These are phyloP conservation scores for Euptelea pleiosperma DNA, from an alignment of 164 flowering plant species.

Conservation along the genomic window DNA sequence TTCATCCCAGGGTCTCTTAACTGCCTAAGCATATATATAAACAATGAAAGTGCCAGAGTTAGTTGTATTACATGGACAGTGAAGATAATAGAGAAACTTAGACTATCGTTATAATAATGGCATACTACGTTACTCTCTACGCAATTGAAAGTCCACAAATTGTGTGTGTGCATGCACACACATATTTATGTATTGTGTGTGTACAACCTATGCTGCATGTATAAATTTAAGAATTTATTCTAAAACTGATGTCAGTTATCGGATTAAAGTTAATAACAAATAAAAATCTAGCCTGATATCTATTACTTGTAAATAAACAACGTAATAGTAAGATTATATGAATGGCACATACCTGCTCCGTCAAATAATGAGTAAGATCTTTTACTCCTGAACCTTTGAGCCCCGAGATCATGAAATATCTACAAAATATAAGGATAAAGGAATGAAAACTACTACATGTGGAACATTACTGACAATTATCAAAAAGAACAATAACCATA, in stretches of 20 bases:
- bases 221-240: too few species aligned
- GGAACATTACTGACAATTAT: neutral
- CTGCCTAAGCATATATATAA: constrained; percentile 55
- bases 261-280: neutral
- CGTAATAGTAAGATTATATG: neutral
- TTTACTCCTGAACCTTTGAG: constrained; percentile 92
- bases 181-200: too few species aligned
- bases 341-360: constrained; percentile 68
- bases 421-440: constrained; percentile 21
- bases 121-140: too few species aligned
- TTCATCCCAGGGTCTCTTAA: constrained; percentile 96
- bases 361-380: constrained; percentile 68
- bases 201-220: too few species aligned
- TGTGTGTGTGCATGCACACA: too few species aligned
- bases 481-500: constrained; percentile 16
- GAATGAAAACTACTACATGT: neutral
- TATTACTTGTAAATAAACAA: too few species aligned
- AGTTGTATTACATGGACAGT: neutral
- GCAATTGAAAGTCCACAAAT: neutral
- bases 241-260: neutral
- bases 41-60: constrained; percentile 1
- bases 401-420: constrained; percentile 90
- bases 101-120: neutral
- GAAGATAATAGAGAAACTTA: neutral
- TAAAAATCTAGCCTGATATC: neutral